Percentiles rank a stretch among this genome's conserved stretches.
phyloP scores from a whole-genome alignment of 768 basidiomycete species.

The Coprinopsis sp. region DNA sequence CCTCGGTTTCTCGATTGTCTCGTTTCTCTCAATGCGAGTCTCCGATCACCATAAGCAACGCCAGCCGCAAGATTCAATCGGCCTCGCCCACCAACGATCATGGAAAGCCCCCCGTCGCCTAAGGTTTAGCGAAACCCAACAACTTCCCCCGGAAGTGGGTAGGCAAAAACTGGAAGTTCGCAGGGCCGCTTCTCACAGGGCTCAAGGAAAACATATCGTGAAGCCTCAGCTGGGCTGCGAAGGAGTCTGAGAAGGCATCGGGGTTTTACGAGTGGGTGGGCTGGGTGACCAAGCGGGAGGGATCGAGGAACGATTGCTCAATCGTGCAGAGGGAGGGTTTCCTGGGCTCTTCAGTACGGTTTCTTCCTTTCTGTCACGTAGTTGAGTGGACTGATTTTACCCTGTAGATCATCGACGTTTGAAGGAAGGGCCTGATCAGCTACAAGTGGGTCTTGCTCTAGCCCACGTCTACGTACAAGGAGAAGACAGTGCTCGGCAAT shows the following conservation, averaged over 20 bases:
- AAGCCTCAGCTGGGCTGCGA: neutral
- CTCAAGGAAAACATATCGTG: neutral
- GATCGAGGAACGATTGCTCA: neutral
- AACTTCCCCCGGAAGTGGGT: too few species aligned
- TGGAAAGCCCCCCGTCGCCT: neutral
- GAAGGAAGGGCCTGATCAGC: too few species aligned
- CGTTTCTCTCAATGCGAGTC: neutral
- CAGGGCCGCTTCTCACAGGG: too few species aligned
- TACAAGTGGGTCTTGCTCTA: too few species aligned
- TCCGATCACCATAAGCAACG: constrained; percentile 4
- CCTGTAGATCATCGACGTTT: too few species aligned
- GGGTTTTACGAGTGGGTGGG: neutral
- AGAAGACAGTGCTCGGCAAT: too few species aligned
- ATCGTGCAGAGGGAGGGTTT: neutral
- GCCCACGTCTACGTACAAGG: too few species aligned
- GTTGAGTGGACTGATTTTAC: too few species aligned
- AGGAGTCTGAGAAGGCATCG: constrained; percentile 4
- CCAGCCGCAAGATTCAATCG: neutral
- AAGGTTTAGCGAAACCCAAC: too few species aligned
- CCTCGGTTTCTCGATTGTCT: neutral
- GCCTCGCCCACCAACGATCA: neutral
- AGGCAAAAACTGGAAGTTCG: too few species aligned
- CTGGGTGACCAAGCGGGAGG: neutral
- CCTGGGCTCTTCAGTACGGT: neutral
- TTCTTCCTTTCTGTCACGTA: too few species aligned